phyloP scores from a whole-genome alignment of 2,329 filamentous ascomycete genomes.

The Trichoderma lentiforme region DNA sequence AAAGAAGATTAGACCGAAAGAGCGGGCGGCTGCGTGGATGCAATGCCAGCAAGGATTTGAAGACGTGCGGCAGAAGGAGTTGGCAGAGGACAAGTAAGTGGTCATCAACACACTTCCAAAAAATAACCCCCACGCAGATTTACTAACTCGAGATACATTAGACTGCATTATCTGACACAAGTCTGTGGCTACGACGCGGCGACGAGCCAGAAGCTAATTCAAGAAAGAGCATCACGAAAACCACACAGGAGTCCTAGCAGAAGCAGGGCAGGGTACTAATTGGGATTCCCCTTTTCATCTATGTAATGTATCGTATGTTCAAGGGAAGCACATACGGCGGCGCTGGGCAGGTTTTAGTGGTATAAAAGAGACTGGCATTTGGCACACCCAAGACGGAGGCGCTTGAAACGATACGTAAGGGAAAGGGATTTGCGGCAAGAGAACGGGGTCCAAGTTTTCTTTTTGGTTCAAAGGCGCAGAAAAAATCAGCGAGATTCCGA shows the following conservation, averaged over 20 bases:
- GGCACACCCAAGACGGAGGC: not conserved
- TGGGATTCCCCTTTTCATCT: not conserved
- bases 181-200: slow-evolving; percentile 53
- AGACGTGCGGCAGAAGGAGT: slow-evolving; percentile 64
- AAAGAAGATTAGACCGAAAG: slow-evolving; percentile 72
- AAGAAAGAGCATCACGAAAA: slow-evolving; percentile 36
- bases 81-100: slow-evolving; percentile 72
- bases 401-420: not conserved
- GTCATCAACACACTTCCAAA: not conserved
- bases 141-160: slow-evolving; percentile 30
- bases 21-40: slow-evolving; percentile 65
- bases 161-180: slow-evolving; percentile 49
- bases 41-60: slow-evolving; percentile 73
- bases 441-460: not conserved
- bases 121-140: too few species aligned
- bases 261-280: slow-evolving; percentile 19
- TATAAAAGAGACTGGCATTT: not conserved
- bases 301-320: not conserved
- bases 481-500: slow-evolving; percentile 1
- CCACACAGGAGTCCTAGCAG: slow-evolving; percentile 28
- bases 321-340: not conserved
- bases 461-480: slow-evolving; percentile 9
- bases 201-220: slow-evolving; percentile 47
- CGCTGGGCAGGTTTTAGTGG: not conserved
- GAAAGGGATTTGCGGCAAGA: not conserved